Conservation (phyloP, 2,329 filamentous ascomycete species). For the Neodidymelliopsis sp. region DNA sequence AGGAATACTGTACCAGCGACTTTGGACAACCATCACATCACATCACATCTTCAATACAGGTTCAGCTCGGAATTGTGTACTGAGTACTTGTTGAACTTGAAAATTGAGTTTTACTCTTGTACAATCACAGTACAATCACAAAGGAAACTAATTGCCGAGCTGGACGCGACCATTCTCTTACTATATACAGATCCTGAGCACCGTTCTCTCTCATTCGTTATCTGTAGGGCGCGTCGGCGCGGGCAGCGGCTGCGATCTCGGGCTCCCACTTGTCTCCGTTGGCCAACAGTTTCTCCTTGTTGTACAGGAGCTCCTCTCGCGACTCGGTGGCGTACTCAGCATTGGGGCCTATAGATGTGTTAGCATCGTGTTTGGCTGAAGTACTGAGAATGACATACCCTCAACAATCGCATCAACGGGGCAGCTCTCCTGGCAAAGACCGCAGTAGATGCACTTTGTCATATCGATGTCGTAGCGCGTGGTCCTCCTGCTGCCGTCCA, state of each 20-base stretch:
- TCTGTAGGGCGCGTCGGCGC: conserved; percentile 84
- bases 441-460: conserved; percentile 99
- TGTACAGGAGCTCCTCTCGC: conserved; percentile 94
- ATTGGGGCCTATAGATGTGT: conserved; percentile 63
- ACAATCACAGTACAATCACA: conserved; percentile 27
- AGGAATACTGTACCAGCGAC: no score
- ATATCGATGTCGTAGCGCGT: conserved; percentile 99
- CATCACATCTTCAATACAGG: no score
- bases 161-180: conserved; percentile 25
- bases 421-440: conserved; percentile 98
- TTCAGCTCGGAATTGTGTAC: no score
- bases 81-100: conserved; percentile 8
- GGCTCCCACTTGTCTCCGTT: conserved; percentile 87
- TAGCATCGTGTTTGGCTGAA: background rate
- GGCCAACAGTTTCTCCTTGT: conserved; percentile 91
- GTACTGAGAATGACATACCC: conserved; percentile 57
- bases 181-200: conserved; percentile 43
- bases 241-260: conserved; percentile 88
- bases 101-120: conserved; percentile 19
- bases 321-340: conserved; percentile 79
- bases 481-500: conserved; percentile 92
- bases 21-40: no score
- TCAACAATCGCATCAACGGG: conserved; percentile 94
- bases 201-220: conserved; percentile 29
- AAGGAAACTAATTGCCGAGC: conserved; percentile 35